Evolutionary conservation across 306 rosid genomes (phyloP).

Genomic region (Malus domestica): ASM211411v1 NC_041804.1:2880001-2880500

Average conservation of each 20-base stretch:
- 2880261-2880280: conserved; percentile 69
- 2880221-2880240: conserved; percentile 83
- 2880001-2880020: conserved; percentile 27
- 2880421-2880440: background rate
- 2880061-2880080: conserved; percentile 16
- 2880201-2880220: conserved; percentile 58
- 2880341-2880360: conserved; percentile 90
- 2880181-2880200: conserved; percentile 38
- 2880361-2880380: conserved; percentile 62
- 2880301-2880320: conserved; percentile 91
- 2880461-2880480: background rate
- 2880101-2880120: conserved; percentile 25
- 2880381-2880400: background rate
- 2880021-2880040: conserved; percentile 10
- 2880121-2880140: conserved; percentile 2
- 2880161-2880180: conserved; percentile 21
- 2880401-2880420: background rate
- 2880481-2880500: background rate
- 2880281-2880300: conserved; percentile 88
- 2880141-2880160: conserved; percentile 20
- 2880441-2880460: background rate
- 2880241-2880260: conserved; percentile 68
- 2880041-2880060: conserved; percentile 4
- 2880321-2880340: conserved; percentile 90
- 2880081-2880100: conserved; percentile 19